Conservation (phyloP, 495 filamentous ascomycete species). For the Penicillium cosmopolitanum region DNA sequence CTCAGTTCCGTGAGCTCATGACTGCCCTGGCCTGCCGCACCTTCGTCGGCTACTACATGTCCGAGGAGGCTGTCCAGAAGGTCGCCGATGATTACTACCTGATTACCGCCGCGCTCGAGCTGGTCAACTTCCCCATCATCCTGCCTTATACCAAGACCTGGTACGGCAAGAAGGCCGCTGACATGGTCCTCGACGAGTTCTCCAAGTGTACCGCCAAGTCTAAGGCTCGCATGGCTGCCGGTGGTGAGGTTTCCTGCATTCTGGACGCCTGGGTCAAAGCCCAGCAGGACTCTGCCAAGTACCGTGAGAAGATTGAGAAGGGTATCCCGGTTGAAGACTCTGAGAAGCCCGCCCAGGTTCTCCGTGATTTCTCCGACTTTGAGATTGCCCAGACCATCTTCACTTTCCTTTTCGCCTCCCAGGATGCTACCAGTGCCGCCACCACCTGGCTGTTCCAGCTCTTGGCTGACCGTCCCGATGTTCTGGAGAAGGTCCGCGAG, state of each 20-base stretch:
- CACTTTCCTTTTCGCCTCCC: constrained; percentile 97
- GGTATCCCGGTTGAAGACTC: constrained; percentile 67
- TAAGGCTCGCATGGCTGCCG: constrained; percentile 89
- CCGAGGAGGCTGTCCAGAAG: constrained; percentile 86
- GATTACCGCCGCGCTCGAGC: constrained; percentile 92
- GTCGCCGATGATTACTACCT: constrained; percentile 96
- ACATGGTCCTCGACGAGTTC: constrained; percentile 91
- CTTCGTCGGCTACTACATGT: constrained; percentile 95
- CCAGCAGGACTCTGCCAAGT: constrained; percentile 80
- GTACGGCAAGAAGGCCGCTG: constrained; percentile 95
- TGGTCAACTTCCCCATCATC: constrained; percentile 99
- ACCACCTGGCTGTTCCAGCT: constrained; percentile 94
- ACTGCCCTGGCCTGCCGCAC: constrained; percentile 93
- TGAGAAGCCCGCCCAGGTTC: constrained; percentile 78
- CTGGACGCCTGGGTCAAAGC: constrained; percentile 91
- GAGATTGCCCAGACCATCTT: constrained; percentile 96
- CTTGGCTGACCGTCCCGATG: constrained; percentile 90
- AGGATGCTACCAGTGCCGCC: constrained; percentile 94
- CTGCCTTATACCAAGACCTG: constrained; percentile 94
- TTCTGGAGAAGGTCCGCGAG: constrained; percentile 87
- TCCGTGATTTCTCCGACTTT: constrained; percentile 86
- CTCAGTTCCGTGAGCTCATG: constrained; percentile 92
- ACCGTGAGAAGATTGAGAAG: constrained; percentile 71
- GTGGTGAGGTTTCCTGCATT: constrained; percentile 85
- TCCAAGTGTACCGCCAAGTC: constrained; percentile 89